A percentile compares a stretch with the other conserved stretches of the same genome.
Conservation (phyloP, 2,329 filamentous ascomycete genomes). For the Sclerotinia nivalis region DNA sequence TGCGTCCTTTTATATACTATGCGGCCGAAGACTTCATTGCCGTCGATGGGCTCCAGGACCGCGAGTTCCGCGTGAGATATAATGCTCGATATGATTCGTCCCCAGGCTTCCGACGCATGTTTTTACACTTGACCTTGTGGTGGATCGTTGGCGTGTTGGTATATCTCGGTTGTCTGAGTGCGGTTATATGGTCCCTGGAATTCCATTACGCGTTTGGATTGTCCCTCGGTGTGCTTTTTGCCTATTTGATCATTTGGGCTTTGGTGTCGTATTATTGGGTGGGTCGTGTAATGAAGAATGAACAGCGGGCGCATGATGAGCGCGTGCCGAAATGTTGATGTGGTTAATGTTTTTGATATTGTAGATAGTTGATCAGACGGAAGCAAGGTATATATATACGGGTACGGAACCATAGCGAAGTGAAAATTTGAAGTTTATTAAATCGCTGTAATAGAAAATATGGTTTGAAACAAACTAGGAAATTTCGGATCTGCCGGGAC, state of each 20-base stretch:
- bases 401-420: neutral
- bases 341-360: neutral
- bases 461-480: neutral
- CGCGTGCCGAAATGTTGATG: slow-evolving; percentile 7
- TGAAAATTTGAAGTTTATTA: neutral
- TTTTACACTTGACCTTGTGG: slow-evolving; percentile 30
- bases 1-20: slow-evolving; percentile 34
- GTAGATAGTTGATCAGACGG: neutral
- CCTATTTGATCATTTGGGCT: slow-evolving; percentile 32
- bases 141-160: slow-evolving; percentile 31
- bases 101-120: slow-evolving; percentile 29
- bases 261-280: slow-evolving; percentile 27
- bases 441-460: neutral
- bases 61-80: slow-evolving; percentile 32
- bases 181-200: slow-evolving; percentile 32
- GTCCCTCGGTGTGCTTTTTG: slow-evolving; percentile 30
- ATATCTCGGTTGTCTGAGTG: slow-evolving; percentile 31
- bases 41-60: slow-evolving; percentile 34
- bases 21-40: slow-evolving; percentile 36
- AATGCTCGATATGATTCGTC: slow-evolving; percentile 32
- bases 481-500: too few species aligned
- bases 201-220: slow-evolving; percentile 34
- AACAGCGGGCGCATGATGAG: slow-evolving; percentile 25
- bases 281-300: slow-evolving; percentile 27
- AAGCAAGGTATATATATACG: too few species aligned